Conservation (phyloP, 2,329 filamentous ascomycete species). For the Fusarium tanahbumbuense region DNA sequence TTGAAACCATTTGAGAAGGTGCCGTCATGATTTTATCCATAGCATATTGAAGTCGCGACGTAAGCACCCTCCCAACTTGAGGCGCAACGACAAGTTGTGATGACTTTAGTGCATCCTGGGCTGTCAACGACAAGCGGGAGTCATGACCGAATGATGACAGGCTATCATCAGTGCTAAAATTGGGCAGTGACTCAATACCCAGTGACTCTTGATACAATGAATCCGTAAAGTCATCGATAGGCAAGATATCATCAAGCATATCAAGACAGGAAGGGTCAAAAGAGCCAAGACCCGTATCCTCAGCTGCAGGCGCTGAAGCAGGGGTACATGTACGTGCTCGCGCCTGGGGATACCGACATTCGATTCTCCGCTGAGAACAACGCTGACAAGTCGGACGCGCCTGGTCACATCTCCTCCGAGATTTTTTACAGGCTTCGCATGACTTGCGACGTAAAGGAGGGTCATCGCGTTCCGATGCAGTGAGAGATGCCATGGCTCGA, state of each 20-base stretch:
- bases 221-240: background rate
- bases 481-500: background rate
- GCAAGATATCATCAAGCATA: background rate
- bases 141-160: rapidly evolving
- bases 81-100: background rate
- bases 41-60: background rate
- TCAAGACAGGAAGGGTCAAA: background rate
- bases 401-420: slow-evolving; percentile 1
- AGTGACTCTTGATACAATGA: background rate
- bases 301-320: background rate
- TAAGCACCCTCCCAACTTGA: background rate
- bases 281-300: background rate
- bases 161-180: background rate
- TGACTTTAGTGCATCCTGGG: background rate
- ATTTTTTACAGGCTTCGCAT: background rate
- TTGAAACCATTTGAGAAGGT: background rate
- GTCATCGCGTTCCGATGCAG: background rate
- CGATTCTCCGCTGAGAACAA: background rate
- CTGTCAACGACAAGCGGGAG: background rate
- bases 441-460: slow-evolving; percentile 8
- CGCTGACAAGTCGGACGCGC: slow-evolving; percentile 7
- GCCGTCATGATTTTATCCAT: background rate
- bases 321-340: background rate
- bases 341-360: slow-evolving; percentile 2
- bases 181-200: background rate